Evolutionary conservation across 257 asterid species (phyloP).

Genomic region (Solanum etuberosum): DNA sequence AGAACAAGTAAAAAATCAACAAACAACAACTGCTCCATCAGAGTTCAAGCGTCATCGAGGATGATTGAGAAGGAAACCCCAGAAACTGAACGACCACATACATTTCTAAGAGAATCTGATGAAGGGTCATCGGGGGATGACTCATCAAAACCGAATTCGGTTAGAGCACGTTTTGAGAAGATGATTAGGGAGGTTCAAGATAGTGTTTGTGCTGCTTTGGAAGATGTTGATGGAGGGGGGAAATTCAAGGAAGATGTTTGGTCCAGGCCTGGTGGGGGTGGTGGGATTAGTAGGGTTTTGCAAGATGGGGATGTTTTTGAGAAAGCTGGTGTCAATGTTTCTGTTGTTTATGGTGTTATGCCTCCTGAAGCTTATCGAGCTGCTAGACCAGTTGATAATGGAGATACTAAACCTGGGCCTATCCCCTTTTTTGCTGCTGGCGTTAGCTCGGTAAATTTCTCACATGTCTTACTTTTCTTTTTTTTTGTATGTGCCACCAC

Average conservation of each 20-base stretch:
- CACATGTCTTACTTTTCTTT: background rate
- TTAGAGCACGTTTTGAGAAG: background rate
- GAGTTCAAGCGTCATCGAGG: background rate
- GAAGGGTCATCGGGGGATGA: background rate
- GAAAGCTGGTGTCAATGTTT: conserved; percentile 94
- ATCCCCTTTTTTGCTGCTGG: conserved; percentile 97
- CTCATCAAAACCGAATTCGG: background rate
- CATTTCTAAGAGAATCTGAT: background rate
- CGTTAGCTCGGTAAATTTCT: conserved; percentile 72
- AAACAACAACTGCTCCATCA: background rate
- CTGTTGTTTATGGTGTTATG: conserved; percentile 95
- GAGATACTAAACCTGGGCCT: conserved; percentile 61
- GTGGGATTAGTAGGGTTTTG: conserved; percentile 95
- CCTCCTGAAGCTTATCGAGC: conserved; percentile 99
- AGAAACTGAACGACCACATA: background rate
- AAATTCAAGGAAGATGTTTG: conserved; percentile 60
- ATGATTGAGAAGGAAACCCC: background rate
- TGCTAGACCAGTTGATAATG: conserved; percentile 69
- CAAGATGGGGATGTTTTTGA: conserved; percentile 93
- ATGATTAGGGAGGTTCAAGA: background rate
- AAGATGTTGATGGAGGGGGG: background rate
- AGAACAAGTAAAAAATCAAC: background rate
- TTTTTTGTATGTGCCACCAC: background rate
- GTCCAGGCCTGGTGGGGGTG: conserved; percentile 99
- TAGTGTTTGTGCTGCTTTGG: background rate